Conservation (phyloP, 352 stramenopile species). For the Pythium vanterpoolii region DNA sequence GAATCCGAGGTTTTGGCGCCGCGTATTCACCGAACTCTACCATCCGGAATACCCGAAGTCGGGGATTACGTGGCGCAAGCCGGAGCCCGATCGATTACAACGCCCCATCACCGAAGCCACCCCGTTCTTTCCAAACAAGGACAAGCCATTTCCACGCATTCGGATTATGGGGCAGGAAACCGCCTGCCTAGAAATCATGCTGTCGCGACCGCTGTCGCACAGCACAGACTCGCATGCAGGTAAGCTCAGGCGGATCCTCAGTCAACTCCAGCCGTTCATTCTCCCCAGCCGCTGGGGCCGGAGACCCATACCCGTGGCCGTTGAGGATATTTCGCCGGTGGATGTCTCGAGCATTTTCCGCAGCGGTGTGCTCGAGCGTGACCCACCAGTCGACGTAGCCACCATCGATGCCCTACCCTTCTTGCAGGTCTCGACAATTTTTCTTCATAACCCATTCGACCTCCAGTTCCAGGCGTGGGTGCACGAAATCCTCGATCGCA, state of each 20-base stretch:
- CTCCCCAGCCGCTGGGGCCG: not conserved
- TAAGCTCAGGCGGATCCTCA: not conserved
- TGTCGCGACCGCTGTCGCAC: not conserved
- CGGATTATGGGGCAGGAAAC: not conserved
- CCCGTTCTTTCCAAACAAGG: not conserved
- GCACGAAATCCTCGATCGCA: not conserved
- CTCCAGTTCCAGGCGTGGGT: not conserved
- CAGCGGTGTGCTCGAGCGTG: not conserved
- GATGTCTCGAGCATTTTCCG: not conserved
- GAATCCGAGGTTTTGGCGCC: slow-evolving; percentile 15
- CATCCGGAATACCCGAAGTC: not conserved
- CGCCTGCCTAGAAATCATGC: not conserved
- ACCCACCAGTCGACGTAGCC: not conserved
- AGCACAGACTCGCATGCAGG: not conserved
- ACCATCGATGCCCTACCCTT: not conserved
- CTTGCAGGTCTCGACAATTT: not conserved
- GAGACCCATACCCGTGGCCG: not conserved
- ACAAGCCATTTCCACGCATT: not conserved
- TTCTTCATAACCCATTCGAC: not conserved
- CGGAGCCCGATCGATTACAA: not conserved
- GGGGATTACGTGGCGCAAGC: not conserved
- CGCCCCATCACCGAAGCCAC: not conserved
- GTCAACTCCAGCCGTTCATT: not conserved
- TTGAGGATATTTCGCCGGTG: not conserved
- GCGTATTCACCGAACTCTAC: slow-evolving; percentile 12